Percentiles rank a stretch among this genome's conserved stretches.
Conservation (phyloP, 2,329 filamentous ascomycete species). For the Lojkania enalia region DNA sequence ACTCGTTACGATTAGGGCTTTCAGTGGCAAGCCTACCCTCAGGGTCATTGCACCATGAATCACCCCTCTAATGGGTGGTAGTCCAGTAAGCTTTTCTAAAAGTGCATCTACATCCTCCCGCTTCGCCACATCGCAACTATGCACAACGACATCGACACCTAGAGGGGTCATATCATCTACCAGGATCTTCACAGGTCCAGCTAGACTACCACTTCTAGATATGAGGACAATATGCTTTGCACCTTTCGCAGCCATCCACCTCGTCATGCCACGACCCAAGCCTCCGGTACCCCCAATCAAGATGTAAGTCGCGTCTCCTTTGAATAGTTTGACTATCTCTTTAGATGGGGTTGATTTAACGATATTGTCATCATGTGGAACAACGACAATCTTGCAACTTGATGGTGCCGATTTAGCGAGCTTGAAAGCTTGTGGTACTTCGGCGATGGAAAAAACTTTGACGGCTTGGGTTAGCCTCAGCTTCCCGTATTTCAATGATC, state of each 20-base stretch:
- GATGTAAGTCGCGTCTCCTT: conserved; percentile 21
- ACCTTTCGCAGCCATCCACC: conserved; percentile 22
- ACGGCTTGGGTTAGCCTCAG: conserved; percentile 2
- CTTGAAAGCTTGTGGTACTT: conserved; percentile 11
- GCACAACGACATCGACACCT: conserved; percentile 1
- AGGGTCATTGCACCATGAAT: conserved; percentile 22
- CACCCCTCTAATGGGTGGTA: conserved; percentile 13
- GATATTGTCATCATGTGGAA: conserved; percentile 12
- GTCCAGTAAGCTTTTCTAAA: not conserved
- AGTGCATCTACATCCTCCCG: conserved; percentile 1
- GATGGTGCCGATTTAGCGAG: conserved; percentile 1
- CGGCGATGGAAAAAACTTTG: conserved; percentile 7
- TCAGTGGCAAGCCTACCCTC: conserved; percentile 14
- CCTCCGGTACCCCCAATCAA: conserved; percentile 25
- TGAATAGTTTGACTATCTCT: not conserved
- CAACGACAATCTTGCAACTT: conserved; percentile 2
- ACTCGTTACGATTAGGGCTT: not conserved
- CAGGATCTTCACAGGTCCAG: not conserved
- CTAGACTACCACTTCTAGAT: conserved; percentile 6
- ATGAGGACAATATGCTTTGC: conserved; percentile 25
- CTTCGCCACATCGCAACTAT: conserved; percentile 6
- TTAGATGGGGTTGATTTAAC: conserved; percentile 9
- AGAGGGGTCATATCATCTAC: not conserved
- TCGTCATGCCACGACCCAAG: conserved; percentile 23
- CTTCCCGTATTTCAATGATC: conserved; percentile 2